These are phyloP conservation scores for Sideroxylon spinosum DNA, from an alignment of 179 eudicot genomes.

Conservation along the genomic window DNA sequence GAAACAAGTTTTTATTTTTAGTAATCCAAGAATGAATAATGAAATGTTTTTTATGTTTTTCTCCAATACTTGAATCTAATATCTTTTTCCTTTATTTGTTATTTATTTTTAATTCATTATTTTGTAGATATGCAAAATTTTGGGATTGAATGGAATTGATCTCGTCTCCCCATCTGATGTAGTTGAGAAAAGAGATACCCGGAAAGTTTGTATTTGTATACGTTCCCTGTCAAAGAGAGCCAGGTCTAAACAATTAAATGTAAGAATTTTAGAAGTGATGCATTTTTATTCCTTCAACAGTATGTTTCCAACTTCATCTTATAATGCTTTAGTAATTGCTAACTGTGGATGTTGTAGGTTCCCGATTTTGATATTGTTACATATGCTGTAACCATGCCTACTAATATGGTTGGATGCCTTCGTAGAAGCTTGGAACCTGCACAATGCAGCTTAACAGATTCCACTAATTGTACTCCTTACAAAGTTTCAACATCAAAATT, in stretches of 20 bases:
- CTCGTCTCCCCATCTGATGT: constrained; percentile 83
- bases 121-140: constrained; percentile 59
- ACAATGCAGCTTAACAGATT: constrained; percentile 42
- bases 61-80: background rate
- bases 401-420: constrained; percentile 62
- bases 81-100: background rate
- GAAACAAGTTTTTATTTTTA: no score
- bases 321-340: no score
- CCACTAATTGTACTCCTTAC: constrained; percentile 28
- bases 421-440: constrained; percentile 62
- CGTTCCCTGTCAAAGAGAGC: constrained; percentile 71
- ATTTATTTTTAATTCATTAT: constrained; percentile 3
- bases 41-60: background rate
- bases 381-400: constrained; percentile 61
- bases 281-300: background rate
- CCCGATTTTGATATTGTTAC: constrained; percentile 79
- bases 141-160: constrained; percentile 72
- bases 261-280: constrained; percentile 24
- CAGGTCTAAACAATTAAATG: constrained; percentile 56
- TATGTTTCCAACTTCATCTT: constrained; percentile 9
- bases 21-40: no score
- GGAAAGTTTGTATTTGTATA: constrained; percentile 83
- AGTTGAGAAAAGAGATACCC: constrained; percentile 62
- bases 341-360: constrained; percentile 35
- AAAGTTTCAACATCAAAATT: constrained; percentile 28